Conservation (phyloP, 2,329 filamentous ascomycete genomes). For the Sporothrix sp. region DNA sequence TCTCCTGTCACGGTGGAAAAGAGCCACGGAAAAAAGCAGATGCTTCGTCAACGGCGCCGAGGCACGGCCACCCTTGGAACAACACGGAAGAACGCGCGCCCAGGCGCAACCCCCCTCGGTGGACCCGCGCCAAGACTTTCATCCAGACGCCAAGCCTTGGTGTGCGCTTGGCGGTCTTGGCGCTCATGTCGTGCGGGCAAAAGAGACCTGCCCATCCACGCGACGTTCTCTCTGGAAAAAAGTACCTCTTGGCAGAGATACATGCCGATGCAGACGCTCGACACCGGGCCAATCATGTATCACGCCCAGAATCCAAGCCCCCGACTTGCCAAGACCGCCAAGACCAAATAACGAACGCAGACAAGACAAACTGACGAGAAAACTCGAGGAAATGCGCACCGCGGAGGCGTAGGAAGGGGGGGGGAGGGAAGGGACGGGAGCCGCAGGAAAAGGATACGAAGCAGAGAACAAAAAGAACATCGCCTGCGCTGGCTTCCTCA, state of each 20-base stretch:
- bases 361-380: constrained; percentile 5
- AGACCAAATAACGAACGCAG: constrained; percentile 12
- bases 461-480: constrained; percentile 1
- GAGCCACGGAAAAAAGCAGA: too few species aligned
- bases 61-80: too few species aligned
- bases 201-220: too few species aligned
- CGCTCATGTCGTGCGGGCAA: neutral
- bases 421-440: neutral
- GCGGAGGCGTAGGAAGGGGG: neutral
- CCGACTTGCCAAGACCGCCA: constrained; percentile 18
- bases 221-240: too few species aligned
- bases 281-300: constrained; percentile 9
- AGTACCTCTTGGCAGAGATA: neutral
- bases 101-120: constrained; percentile 7
- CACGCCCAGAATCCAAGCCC: neutral
- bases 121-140: constrained; percentile 18
- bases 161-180: neutral
- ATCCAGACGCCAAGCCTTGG: constrained; percentile 18
- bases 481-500: constrained; percentile 4
- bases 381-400: neutral
- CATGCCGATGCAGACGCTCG: neutral
- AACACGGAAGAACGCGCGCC: neutral
- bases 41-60: too few species aligned
- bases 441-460: neutral
- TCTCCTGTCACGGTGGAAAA: too few species aligned